These are phyloP conservation scores for Saturnispora mendoncae DNA, from an alignment of 805 yeast species.

Conservation along the genomic window DNA sequence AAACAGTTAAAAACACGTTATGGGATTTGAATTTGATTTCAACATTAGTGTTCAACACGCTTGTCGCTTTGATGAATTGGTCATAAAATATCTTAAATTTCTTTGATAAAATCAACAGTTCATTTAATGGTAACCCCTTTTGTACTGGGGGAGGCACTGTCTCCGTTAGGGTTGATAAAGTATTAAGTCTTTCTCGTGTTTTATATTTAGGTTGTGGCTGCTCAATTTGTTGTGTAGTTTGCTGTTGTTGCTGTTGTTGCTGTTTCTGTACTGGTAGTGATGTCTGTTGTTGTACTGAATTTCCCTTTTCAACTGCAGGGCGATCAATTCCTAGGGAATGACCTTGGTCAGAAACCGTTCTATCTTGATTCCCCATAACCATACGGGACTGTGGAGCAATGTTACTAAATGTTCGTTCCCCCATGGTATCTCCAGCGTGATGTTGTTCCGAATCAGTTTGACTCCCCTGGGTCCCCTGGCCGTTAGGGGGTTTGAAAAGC, in stretches of 20 bases:
- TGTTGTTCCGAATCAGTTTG: background rate
- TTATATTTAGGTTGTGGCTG: constrained; percentile 6
- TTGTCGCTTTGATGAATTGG: constrained; percentile 15
- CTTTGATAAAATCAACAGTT: constrained; percentile 16
- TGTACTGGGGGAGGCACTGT: background rate
- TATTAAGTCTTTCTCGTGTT: constrained; percentile 8
- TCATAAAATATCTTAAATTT: constrained; percentile 20
- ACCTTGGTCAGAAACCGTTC: constrained; percentile 4
- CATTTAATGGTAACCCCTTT: constrained; percentile 8
- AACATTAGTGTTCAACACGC: constrained; percentile 14
- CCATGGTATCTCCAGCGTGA: background rate
- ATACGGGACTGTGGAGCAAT: background rate
- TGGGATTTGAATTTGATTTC: constrained; percentile 14
- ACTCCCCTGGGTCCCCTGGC: background rate
- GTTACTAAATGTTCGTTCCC: background rate
- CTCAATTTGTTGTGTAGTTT: background rate
- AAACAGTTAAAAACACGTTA: constrained; percentile 14
- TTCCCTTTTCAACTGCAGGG: background rate
- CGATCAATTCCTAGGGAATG: constrained; percentile 4
- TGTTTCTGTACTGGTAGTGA: too few species aligned
- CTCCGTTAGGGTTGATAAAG: constrained; percentile 11
- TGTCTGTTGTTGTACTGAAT: background rate
- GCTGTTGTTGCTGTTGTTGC: background rate
- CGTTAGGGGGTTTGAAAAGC: constrained; percentile 18
- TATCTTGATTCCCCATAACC: constrained; percentile 4